Evolutionary conservation across 192 early-diverging fungal genomes (phyloP).

Genomic region (Podila verticillata): DNA sequence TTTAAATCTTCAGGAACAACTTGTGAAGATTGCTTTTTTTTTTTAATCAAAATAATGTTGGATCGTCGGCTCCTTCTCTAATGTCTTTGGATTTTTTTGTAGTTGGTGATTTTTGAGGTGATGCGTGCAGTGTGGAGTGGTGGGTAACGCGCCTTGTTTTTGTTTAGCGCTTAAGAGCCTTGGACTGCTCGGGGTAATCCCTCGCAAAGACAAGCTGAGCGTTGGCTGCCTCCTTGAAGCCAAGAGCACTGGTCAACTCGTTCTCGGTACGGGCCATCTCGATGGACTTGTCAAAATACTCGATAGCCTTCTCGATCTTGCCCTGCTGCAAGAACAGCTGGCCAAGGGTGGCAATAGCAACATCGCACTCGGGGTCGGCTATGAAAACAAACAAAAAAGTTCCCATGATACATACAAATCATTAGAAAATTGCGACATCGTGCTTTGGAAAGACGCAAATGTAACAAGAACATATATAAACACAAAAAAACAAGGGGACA

Average conservation of each 20-base stretch:
- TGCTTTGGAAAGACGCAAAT: neutral
- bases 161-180: conserved; percentile 46
- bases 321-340: conserved; percentile 89
- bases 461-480: too few species aligned
- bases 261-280: conserved; percentile 88
- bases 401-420: neutral
- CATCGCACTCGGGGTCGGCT: conserved; percentile 96
- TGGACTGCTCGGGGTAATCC: conserved; percentile 49
- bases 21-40: neutral
- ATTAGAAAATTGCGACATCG: neutral
- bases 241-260: conserved; percentile 82
- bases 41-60: neutral
- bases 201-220: conserved; percentile 47
- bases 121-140: neutral
- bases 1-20: neutral
- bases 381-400: neutral
- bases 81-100: neutral
- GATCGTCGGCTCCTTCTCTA: too few species aligned
- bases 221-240: conserved; percentile 50
- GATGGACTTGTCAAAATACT: conserved; percentile 83
- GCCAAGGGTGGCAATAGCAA: conserved; percentile 83
- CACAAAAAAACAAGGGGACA: neutral
- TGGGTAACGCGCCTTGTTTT: neutral
- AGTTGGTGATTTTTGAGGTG: neutral
- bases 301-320: conserved; percentile 85